Evolutionary conservation across 768 basidiomycete genomes (phyloP), one percentile per base, ranked within the genome.

Genomic region (Tricholoma sp.): DNA sequence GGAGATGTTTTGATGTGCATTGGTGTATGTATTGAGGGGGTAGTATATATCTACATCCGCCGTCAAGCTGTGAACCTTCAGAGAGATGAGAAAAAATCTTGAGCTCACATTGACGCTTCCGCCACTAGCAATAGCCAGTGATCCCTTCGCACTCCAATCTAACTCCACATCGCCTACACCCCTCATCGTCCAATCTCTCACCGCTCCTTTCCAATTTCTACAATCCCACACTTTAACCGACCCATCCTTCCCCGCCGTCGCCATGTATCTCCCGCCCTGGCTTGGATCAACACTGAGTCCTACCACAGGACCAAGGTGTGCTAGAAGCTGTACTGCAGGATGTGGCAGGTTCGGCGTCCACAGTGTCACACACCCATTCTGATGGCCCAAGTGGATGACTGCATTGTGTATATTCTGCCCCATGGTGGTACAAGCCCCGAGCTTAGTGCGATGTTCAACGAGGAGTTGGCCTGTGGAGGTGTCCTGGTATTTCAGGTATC

Each of bases 201-300:
- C 82, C 3, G 86, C 83, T 7, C 90, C 89, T 61, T 89, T 93
- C 94, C 94, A 98, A 74, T 94, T 97, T 55, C 97, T 74, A 65
- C 89, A 92, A 72, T 98, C 97, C 97, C 97, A 99, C 1, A 98
- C 79, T 65, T 98, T 98, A 51, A 99, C 89, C 0, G 74, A 82
- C 0, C 94, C 88, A 65, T 99, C 97, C 59, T 85, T 77, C 0
- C 95, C 95, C 1, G 88, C 79, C 0, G 93, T 96, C 1, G 91
- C 89, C 87, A 97, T 90, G 64, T 97, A 95, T 31, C 93, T 69
- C 1, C 96, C 96, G 1, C 88, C 88, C 6, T 85, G 78, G 54
- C 88, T 91, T 0, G 89, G 87, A 69, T 98, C 96, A 4, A 97
- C 81, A 24, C 86, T 81, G 15, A 96, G 77, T 31, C 88, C 83